Evolutionary conservation across 2,329 filamentous ascomycete species (phyloP), one percentile per base, ranked within the genome.

Genomic region (Sporothrix schenckii): DNA sequence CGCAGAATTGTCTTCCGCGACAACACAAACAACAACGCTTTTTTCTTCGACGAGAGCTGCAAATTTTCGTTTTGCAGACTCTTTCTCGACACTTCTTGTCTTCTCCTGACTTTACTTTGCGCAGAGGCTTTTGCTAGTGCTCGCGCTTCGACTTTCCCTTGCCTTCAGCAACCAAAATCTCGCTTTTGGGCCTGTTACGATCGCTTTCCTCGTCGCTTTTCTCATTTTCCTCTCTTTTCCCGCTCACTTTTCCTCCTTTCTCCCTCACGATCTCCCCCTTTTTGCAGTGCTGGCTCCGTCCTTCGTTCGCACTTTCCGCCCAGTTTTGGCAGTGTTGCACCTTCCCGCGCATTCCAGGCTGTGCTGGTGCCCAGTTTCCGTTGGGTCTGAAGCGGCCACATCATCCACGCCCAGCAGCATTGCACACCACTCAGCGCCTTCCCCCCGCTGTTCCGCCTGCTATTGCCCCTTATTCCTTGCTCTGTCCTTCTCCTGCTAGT

Each of bases 121-220:
- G 73, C 73, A 77, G 78, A 80, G 78, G 76, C 79, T 80, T 80
- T 85, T 72, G 78, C 77, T 86, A 85, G 84, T 80, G 79, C 80
- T 86, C 82, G 83, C 77, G 75, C 76, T 44, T 13, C 41, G 3
- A 68, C 61, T 27, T 47, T 61, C 60, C 34, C n/a, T 9, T 39
- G 50, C 30, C 66, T 65, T 54, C 52, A 47, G 10, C 30, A 27
- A 16, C 56, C 24, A 19, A n/a, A 53, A 39, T n/a, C 61, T 68
- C 24, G 30, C 50, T 47, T 63, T 68, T 30, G 44, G 6, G 24
- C 19, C 44, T 65, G 16, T 60, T 41, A 58, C 41, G 56, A 56
- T 60, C 41, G 30, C 54, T 66, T 44, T 44, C 30, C 61, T 67
- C 63, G 21, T 53, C 50, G 41, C 63, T 27, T 61, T 49, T 71